Evolutionary conservation across 2,329 filamentous ascomycete genomes (phyloP), one percentile per base, ranked within the genome.

Genomic region (Aureobasidium sp.): DNA sequence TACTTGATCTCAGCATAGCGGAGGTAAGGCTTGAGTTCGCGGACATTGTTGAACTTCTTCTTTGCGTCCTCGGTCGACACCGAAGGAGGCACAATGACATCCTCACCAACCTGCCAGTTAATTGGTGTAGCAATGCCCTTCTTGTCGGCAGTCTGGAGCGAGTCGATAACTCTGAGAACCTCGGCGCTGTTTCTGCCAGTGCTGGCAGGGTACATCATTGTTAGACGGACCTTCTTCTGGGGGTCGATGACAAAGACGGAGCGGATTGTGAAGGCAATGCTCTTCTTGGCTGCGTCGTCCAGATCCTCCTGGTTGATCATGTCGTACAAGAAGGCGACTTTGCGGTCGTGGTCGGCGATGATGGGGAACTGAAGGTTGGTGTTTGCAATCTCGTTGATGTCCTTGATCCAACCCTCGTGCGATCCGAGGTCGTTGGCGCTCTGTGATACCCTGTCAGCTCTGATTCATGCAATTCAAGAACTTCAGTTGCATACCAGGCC

Each of bases 181-280:
- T 85, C 83, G 6, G 76, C 75, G 7, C 80, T 79, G 69, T 85
- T 85, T 49, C 83, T 73, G 39, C 92, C 92, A 49, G 91, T 95
- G 63, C 88, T 92, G 64, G 92, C 91, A 47, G 92, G 92, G 82
- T 96, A 97, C 73, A 89, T 87, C 80, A 96, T 88, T 75, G 91
- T 95, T 74, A 92, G 86, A 70, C 92, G 88, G 78, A 96, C 94
- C 76, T 88, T 93, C 86, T 96, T 96, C 77, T 85, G 86, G 66
- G 91, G 91, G 80, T 96, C 91, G 75, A 96, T 94, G 78, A 96
- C 82, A 83, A 95, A 96, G 73, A 96, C 92, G 69, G 89, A 91
- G 71, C 92, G 90, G 78, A 97, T 96, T 69, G 92, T 96, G 79
- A 96, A 93, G 62, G 91, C 91, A 69, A 93, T 89, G 69, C 75